Percentiles rank a stretch among this genome's conserved stretches.
phyloP scores from a whole-genome alignment of 352 stramenopile species.

The Halophytophthora polymorphica region DNA sequence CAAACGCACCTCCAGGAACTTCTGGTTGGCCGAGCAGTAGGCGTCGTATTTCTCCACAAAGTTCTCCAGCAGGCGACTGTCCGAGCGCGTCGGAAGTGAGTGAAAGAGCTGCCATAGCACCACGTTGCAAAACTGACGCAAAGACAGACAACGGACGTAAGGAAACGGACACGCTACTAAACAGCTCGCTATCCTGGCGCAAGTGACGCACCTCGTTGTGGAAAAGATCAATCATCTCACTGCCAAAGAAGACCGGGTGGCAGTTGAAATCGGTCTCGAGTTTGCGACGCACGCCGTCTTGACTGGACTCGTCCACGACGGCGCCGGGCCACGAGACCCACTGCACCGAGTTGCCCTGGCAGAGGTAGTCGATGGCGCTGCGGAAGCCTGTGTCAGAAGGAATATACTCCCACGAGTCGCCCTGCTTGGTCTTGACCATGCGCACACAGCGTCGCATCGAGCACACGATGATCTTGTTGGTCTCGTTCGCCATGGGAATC shows the following conservation, averaged over 20 bases:
- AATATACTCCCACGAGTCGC: conserved; percentile 77
- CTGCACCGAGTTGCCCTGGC: conserved; percentile 77
- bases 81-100: conserved; percentile 77
- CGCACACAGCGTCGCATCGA: conserved; percentile 67
- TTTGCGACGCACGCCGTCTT: conserved; percentile 64
- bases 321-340: conserved; percentile 90
- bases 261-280: conserved; percentile 84
- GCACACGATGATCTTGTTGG: conserved; percentile 80
- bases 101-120: conserved; percentile 91
- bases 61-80: conserved; percentile 71
- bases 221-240: conserved; percentile 78
- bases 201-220: conserved; percentile 55
- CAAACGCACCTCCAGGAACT: conserved; percentile 69
- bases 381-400: conserved; percentile 60
- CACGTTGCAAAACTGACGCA: conserved; percentile 81
- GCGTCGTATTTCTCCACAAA: conserved; percentile 87
- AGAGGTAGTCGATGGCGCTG: conserved; percentile 73
- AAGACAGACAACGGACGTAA: not conserved
- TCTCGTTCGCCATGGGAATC: conserved; percentile 71
- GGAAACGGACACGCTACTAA: not conserved
- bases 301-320: conserved; percentile 75
- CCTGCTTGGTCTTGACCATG: conserved; percentile 66
- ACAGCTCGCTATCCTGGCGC: not conserved
- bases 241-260: conserved; percentile 80
- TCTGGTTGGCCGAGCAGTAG: conserved; percentile 85